Evolutionary conservation across 768 basidiomycete genomes (phyloP), one percentile per base, ranked within the genome.

Genomic region (Xerocomus spinulosus): DNA sequence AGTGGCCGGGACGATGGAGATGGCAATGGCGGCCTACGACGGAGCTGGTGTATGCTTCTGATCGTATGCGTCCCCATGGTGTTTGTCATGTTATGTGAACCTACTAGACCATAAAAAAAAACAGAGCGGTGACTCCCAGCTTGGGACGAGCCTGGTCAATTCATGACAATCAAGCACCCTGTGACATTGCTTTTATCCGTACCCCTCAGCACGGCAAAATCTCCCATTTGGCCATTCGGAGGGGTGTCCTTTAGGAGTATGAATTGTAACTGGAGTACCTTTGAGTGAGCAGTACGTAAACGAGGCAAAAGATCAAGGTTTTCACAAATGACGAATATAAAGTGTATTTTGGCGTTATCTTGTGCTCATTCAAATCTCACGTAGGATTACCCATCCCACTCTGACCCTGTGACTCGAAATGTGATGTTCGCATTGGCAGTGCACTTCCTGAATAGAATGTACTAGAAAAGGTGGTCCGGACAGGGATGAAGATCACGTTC

Each of bases 401-500:
- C n/a, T 24, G 21, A 15, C 40, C 53, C 50, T 39, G 20, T 24
- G 5, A 17, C 17, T 17, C 20, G 23, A 30, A n/a, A 24, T 24
- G 25, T 17, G 37, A 46, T 39, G 17, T n/a, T 9, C 23, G 13
- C n/a, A 25, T 18, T 9, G 9, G 2, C 12, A 14, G 23, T 14
- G 2, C 40, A 25, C 29, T 35, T 28, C 43, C 51, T 41, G 40
- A 37, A 29, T 23, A n/a, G 40, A 3, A 9, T 30, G n/a, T 25
- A 33, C 38, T 44, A 28, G 44, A 51, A 52, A 44, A 25, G 15
- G 9, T n/a, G n/a, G n/a, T n/a, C 46, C 25, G 13, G 26, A 39
- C 17, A 23, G 14, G 17, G n/a, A n/a, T 10, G 21, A 34, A 26
- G 29, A 49, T 12, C 12, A 7, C 37, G 9, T 12, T 7, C 42